phyloP scores from a whole-genome alignment of 768 basidiomycete genomes.

The Trametes villosa region DNA sequence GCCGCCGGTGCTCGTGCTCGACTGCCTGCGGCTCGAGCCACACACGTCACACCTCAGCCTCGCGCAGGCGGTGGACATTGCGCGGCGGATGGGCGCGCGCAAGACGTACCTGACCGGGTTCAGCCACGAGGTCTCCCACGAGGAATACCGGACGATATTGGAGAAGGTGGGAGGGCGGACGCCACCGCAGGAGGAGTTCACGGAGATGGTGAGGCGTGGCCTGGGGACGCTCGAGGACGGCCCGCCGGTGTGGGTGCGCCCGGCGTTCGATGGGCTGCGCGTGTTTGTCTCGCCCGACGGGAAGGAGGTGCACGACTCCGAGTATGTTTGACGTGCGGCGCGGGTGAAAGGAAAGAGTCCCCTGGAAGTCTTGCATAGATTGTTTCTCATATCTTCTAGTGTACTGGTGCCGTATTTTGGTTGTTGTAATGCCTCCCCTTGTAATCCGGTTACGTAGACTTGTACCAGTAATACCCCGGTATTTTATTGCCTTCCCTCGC shows the following conservation, averaged over 20 bases:
- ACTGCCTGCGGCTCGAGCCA: constrained; percentile 67
- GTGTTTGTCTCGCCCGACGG: constrained; percentile 50
- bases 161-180: constrained; percentile 49
- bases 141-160: constrained; percentile 71
- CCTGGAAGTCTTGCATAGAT: not conserved
- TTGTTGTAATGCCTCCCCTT: not conserved
- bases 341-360: not conserved
- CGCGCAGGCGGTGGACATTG: constrained; percentile 58
- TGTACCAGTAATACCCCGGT: constrained; percentile 1
- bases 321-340: constrained; percentile 40
- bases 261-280: constrained; percentile 75
- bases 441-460: not conserved
- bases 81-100: constrained; percentile 58
- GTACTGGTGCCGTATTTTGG: not conserved
- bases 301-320: constrained; percentile 52
- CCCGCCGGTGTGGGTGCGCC: constrained; percentile 61
- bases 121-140: constrained; percentile 77
- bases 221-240: constrained; percentile 54
- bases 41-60: constrained; percentile 86
- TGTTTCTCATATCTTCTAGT: not conserved
- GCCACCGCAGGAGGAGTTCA: constrained; percentile 32
- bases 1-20: constrained; percentile 69
- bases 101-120: constrained; percentile 79
- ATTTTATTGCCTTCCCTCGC: no score
- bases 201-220: constrained; percentile 44